Evolutionary conservation across 2,329 filamentous ascomycete genomes (phyloP), one percentile per base, ranked within the genome.

Genomic region (Venturia carpophila): DNA sequence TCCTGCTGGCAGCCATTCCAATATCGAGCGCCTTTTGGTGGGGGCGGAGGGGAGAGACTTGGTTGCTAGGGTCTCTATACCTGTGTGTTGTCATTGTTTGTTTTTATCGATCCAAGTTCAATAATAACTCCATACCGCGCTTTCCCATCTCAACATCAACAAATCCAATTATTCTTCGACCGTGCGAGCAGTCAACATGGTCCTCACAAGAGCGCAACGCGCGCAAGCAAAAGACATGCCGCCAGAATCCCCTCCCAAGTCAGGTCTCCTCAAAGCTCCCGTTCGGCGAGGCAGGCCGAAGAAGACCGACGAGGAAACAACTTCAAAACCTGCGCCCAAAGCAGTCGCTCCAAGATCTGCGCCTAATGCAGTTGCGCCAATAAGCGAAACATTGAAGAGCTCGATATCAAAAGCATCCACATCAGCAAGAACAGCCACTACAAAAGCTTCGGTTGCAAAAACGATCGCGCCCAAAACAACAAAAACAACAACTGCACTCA

Each of bases 201-300:
- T 64, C 37, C 62, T 64, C 30, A 64, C 62, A 58, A 45, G 62
- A 21, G 62, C 62, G 30, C 62, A 64, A 34, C 62, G 62, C 37
- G 62, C 62, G 30, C 62, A 64, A 41, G 49, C 62, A 56, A 63
- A 43, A 27, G 30, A 43, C n/a, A 64, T 37, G 30, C 30, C 45
- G 19, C 34, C 45, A 13, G 47, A 41, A 5, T 24, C 45, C 24
- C 62, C 62, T 21, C 47, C 49, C 2, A 42, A 39, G 21, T 21
- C 62, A 17, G 27, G 62, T 42, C 45, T 64, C 30, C 21, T 30
- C 4, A 64, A 64, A 58, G 62, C 62, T 4, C 62, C 62, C n/a
- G 62, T 49, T 11, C 62, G 62, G 5, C 62, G 62, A 10, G 62
- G 62, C 19, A 45, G 62, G n/a, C 42, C 62, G 17, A 64, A 64